Percentiles rank a stretch among this genome's conserved stretches.
Evolutionary conservation across 345 rosid genomes (phyloP).

Genomic region (Ceriops decandra): DNA sequence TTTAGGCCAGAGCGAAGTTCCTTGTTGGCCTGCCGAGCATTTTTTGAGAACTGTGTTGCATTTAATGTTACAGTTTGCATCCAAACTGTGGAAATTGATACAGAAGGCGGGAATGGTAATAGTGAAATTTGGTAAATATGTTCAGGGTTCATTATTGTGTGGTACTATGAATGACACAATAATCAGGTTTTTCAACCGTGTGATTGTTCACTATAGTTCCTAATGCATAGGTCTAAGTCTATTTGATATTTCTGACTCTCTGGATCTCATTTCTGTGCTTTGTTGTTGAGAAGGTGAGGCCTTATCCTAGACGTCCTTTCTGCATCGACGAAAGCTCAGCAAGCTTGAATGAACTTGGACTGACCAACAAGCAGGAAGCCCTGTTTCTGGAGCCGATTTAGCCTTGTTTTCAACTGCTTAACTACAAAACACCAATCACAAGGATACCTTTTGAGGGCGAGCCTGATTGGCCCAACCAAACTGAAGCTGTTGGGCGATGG

Average conservation of each 20-base stretch:
- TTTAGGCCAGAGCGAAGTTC: too few species aligned
- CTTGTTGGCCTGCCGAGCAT: too few species aligned
- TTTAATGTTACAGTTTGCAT: too few species aligned
- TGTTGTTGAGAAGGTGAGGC: constrained; percentile 55
- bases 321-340: constrained; percentile 37
- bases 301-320: constrained; percentile 73
- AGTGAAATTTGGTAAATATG: too few species aligned
- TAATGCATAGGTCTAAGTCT: too few species aligned
- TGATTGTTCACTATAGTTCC: not conserved
- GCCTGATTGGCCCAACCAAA: not conserved
- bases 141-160: too few species aligned
- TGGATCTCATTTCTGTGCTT: constrained; percentile 5
- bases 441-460: not conserved
- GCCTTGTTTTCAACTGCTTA: constrained; percentile 2
- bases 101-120: too few species aligned
- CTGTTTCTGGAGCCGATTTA: constrained; percentile 70
- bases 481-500: not conserved
- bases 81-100: too few species aligned
- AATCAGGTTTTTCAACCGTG: too few species aligned
- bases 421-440: not conserved
- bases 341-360: constrained; percentile 62
- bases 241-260: not conserved
- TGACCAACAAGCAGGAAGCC: constrained; percentile 74
- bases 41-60: too few species aligned
- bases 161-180: too few species aligned